Conservation (phyloP, 2,329 filamentous ascomycete genomes). For the Pseudopyricularia javanii region DNA sequence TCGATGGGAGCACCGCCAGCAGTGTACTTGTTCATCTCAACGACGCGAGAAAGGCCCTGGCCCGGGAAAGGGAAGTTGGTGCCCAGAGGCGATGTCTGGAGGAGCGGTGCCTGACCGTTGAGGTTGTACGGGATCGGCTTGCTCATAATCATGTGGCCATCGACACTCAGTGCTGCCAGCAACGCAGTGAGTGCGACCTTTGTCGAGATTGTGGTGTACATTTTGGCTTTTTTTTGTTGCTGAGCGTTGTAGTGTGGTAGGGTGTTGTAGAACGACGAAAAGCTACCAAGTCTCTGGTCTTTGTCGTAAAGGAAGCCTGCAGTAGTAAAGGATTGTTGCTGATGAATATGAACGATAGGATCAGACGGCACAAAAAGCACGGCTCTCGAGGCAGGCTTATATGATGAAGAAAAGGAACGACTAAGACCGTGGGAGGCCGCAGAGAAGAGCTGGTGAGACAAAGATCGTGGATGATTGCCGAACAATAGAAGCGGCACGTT, state of each 20-base stretch:
- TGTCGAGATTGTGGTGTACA: background rate
- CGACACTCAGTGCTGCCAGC: background rate
- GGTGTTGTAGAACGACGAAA: background rate
- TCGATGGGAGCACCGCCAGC: conserved; percentile 24
- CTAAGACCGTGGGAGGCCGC: background rate
- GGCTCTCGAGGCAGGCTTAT: background rate
- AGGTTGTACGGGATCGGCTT: conserved; percentile 50
- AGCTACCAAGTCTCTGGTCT: background rate
- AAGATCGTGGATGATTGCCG: background rate
- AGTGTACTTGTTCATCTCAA: conserved; percentile 1
- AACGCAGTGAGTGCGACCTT: background rate
- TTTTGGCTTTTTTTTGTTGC: background rate
- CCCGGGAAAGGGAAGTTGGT: conserved; percentile 63
- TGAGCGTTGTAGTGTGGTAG: too few relatives aligned
- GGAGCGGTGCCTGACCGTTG: conserved; percentile 10
- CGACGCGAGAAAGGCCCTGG: conserved; percentile 34
- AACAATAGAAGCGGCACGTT: background rate
- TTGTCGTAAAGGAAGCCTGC: background rate
- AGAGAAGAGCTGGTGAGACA: background rate
- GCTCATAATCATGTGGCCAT: conserved; percentile 65
- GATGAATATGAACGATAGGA: background rate
- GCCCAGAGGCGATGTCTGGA: conserved; percentile 52
- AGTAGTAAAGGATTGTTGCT: background rate
- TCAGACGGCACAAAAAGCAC: background rate
- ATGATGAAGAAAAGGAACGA: background rate